Evolutionary conservation across 805 yeast species (phyloP), one percentile per base, ranked within the genome.

Genomic region (Candida berthetii): DNA sequence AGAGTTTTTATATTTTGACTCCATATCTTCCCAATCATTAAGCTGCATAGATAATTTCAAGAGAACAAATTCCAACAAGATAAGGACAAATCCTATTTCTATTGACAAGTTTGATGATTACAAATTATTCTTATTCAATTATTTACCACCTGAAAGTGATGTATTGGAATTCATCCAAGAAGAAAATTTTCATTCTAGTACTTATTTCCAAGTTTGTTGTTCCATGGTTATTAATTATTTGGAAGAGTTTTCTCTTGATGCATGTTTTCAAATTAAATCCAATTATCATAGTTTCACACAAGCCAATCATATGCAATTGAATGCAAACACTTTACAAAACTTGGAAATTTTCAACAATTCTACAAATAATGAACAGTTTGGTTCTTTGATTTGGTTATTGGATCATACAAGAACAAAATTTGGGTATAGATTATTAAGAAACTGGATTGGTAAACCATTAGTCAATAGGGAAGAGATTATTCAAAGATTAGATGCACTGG

Each of bases 391-490:
- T 14, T 86, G 95, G 89, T 65, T 87, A 2, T 50, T 93, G 45
- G 85, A 91, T 56, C 89, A 84, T 48, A 86, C 98, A 0, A 64
- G 77, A 28, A 86, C 98, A 0, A 68, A 72, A 24, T 83, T 82
- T 59, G 99, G 99, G 0, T 72, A 69, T 36, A 62, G 96, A 41
- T 51, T 77, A 44, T 58, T 93, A 13, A 68, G 71, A 24, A 65
- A 73, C 31, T 93, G 99, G 99, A 62, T 90, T 0, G 68, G 78
- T 1, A 68, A 72, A 45, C 99, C 99, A 1, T 66, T 90, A 18
- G 61, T 76, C 0, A 69, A 78, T 35, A 64, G 68, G 25, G 68
- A 62, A 1, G 62, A 63, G 8, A 83, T 93, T 2, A 69, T 73
- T 42, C 68, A 69, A n/a, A 69, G 99, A 20, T 62, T 74, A 0